These are phyloP conservation scores for Areca catechu DNA, from an alignment of 176 grass and related monocot genomes.

Conservation along the genomic window DNA sequence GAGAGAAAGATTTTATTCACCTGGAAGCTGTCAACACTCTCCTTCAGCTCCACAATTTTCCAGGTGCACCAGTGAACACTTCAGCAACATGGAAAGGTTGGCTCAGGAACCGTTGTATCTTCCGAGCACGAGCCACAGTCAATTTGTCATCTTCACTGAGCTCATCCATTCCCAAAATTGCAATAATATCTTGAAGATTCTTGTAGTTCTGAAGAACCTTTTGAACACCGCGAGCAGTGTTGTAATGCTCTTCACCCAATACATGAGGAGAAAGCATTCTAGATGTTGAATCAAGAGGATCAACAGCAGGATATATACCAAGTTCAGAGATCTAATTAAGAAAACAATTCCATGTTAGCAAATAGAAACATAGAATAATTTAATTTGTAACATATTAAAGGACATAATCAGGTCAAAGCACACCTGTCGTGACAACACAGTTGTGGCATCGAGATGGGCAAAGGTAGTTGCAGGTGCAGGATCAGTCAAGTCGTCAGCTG, in stretches of 20 bases:
- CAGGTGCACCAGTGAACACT: constrained; percentile 32
- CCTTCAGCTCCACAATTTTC: constrained; percentile 29
- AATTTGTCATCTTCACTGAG: constrained; percentile 27
- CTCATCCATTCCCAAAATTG: constrained; percentile 24
- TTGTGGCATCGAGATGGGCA: constrained; percentile 29
- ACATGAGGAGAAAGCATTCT: constrained; percentile 26
- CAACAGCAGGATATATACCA: constrained; percentile 24
- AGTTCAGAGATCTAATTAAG: constrained; percentile 18
- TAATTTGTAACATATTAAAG: neutral
- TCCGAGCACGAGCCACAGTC: constrained; percentile 20
- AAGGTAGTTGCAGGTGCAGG: constrained; percentile 35
- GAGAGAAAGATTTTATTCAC: neutral
- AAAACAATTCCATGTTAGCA: constrained; percentile 4
- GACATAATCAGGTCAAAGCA: neutral
- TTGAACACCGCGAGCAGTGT: constrained; percentile 25
- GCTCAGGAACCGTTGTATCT: constrained; percentile 25
- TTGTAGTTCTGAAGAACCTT: constrained; percentile 29
- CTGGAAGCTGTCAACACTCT: constrained; percentile 27
- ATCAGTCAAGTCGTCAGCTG: constrained; percentile 38
- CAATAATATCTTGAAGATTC: constrained; percentile 27
- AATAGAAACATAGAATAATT: neutral
- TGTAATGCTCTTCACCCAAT: constrained; percentile 22
- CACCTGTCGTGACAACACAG: constrained; percentile 33
- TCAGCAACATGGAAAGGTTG: constrained; percentile 34
- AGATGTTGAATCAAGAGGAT: constrained; percentile 26